These are phyloP conservation scores for Tetragonia tetragonoides DNA, from an alignment of 148 eudicot genomes.

Conservation along the genomic window DNA sequence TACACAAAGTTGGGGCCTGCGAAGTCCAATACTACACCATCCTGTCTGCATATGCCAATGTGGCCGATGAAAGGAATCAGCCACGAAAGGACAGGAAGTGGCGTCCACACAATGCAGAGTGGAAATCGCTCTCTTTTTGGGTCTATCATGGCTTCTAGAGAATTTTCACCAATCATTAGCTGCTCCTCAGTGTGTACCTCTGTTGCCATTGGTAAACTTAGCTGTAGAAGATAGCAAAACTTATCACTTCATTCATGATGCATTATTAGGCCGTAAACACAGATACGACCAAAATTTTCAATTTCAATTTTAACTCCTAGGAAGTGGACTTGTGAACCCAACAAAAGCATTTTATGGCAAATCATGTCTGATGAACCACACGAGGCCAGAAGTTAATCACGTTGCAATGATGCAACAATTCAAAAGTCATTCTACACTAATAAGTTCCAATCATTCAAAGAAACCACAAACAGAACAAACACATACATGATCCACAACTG, in stretches of 20 bases:
- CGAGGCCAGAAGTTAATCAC: too few species aligned
- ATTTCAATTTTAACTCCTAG: too few species aligned
- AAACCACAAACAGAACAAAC: too few species aligned
- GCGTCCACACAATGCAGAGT: constrained; percentile 88
- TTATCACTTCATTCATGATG: background rate
- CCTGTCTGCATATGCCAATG: constrained; percentile 90
- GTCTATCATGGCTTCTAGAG: constrained; percentile 48
- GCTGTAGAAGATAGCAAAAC: constrained; percentile 15
- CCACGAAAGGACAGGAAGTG: constrained; percentile 94
- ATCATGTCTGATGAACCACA: too few species aligned
- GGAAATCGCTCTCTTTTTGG: constrained; percentile 74
- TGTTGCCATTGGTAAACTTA: constrained; percentile 36
- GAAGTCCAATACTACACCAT: constrained; percentile 91
- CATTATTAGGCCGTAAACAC: background rate
- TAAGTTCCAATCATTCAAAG: too few species aligned
- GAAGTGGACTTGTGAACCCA: too few species aligned
- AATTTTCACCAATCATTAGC: constrained; percentile 42
- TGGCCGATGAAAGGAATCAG: constrained; percentile 89
- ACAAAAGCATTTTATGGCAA: too few species aligned
- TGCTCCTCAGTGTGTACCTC: constrained; percentile 50
- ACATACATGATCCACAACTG: too few species aligned
- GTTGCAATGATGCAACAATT: too few species aligned
- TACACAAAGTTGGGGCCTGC: constrained; percentile 94
- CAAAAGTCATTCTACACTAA: too few species aligned
- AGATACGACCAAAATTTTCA: background rate